Evolutionary conservation across 1,284 basidiomycete species (phyloP), one percentile per base, ranked within the genome.

Genomic region (Ganoderma multipileum): DNA sequence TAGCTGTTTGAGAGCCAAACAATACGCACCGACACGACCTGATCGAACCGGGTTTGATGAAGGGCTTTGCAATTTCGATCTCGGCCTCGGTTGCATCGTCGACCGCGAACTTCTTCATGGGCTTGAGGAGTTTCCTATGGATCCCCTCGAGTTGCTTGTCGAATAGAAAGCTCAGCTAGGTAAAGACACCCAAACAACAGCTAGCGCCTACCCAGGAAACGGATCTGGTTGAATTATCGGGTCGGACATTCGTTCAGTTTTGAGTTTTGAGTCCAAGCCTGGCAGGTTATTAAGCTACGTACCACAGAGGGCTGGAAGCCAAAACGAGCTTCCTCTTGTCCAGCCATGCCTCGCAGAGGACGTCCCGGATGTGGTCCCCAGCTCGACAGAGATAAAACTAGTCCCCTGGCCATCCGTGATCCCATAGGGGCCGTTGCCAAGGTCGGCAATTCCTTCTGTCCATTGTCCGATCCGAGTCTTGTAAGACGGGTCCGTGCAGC

Each of bases 371-470:
- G 71, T 77, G 73, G 63, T 87, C 77, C 0, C 84, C 5, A 95
- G 81, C 20, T 79, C 80, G 23, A 79, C 78, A 0, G 92, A 92
- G 65, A 95, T n/a, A n/a, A n/a, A n/a, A n/a, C n/a, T 92, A 1
- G 90, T 93, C 1, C 93, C 93, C 33, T 89, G 85, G 36, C 94
- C 93, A 74, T 95, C 93, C 0, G 92, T 94, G 76, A 91, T 90
- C 39, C 84, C 76, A 61, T 88, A 83, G 0, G 77, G 79, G 12
- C 84, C 72, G 30, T 71, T 74, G n/a, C 80, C 81, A 5, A 92
- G 78, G 74, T 93, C 91, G 0, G 78, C 77, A 36, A 91, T 81
- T 65, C 83, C 81, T 63, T 86, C 83, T 61, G 86, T 83, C 90
- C 91, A 92, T 72, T 93, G 83, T 55, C 82, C 73, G 14, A 79